Conservation (phyloP, 2,329 filamentous ascomycete species). For the Ascochyta fabae region DNA sequence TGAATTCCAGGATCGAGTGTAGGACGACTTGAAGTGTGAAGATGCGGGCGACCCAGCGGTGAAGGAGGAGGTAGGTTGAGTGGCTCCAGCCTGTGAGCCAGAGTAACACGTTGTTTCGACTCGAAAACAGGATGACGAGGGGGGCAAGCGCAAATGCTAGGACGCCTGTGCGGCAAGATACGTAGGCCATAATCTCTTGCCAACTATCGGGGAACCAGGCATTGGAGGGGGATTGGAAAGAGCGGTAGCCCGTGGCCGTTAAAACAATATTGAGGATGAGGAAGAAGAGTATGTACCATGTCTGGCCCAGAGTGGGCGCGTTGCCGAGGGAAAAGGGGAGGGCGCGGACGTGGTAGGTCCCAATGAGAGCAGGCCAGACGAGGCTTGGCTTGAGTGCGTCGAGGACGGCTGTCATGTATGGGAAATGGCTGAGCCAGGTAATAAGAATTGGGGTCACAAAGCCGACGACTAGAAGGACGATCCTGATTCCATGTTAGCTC, state of each 20-base stretch:
- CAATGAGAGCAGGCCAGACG: conserved; percentile 23
- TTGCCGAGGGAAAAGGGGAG: conserved; percentile 34
- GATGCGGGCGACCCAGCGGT: conserved; percentile 39
- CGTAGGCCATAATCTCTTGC: conserved; percentile 38
- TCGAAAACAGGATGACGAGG: conserved; percentile 44
- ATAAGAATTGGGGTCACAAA: conserved; percentile 28
- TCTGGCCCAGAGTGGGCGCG: conserved; percentile 54
- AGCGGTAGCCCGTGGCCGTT: conserved; percentile 39
- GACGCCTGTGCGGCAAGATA: conserved; percentile 39
- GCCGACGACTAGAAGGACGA: conserved; percentile 26
- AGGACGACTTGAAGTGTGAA: conserved; percentile 30
- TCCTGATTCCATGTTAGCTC: conserved; percentile 4
- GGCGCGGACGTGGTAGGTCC: conserved; percentile 22
- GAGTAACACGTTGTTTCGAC: conserved; percentile 50
- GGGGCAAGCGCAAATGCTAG: conserved; percentile 41
- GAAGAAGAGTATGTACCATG: conserved; percentile 52
- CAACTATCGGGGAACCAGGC: conserved; percentile 46
- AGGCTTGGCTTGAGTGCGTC: conserved; percentile 24
- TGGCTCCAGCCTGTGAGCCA: conserved; percentile 50
- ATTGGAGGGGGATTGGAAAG: conserved; percentile 36
- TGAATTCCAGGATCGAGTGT: conserved; percentile 26
- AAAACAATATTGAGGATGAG: conserved; percentile 28
- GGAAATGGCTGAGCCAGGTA: conserved; percentile 21
- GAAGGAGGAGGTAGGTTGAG: conserved; percentile 47
- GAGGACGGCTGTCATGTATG: conserved; percentile 16